A percentile compares a stretch with the other conserved stretches of the same genome.
Conservation (phyloP, 768 basidiomycete genomes). For the Agrocybe chaxingu region DNA sequence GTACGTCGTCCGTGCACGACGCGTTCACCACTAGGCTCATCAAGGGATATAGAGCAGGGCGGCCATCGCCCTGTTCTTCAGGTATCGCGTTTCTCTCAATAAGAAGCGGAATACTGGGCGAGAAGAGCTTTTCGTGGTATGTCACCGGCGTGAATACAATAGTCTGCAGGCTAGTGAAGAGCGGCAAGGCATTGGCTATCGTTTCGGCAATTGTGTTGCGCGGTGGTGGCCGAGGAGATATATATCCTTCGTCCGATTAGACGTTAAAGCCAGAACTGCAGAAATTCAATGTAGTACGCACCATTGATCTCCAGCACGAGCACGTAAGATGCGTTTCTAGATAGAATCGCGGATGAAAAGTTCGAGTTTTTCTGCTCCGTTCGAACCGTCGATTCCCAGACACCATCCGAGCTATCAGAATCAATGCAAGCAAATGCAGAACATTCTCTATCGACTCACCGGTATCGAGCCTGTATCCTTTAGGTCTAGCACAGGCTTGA, state of each 20-base stretch:
- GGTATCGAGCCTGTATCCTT: conserved; percentile 29
- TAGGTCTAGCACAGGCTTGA: conserved; percentile 29
- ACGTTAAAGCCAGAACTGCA: background rate
- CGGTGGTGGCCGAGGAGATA: conserved; percentile 26
- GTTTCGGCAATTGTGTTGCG: conserved; percentile 25
- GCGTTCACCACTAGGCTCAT: conserved; percentile 30
- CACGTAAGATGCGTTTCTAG: conserved; percentile 39
- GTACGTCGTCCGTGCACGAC: conserved; percentile 30
- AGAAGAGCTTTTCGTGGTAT: conserved; percentile 31
- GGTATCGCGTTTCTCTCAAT: conserved; percentile 8
- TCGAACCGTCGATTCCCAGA: background rate
- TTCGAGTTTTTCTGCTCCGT: conserved; percentile 28
- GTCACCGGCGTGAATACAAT: conserved; percentile 31
- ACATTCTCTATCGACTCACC: conserved; percentile 22
- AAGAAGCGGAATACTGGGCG: conserved; percentile 18
- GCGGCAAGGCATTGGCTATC: conserved; percentile 24
- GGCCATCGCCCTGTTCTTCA: no score
- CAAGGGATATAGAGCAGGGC: conserved; percentile 12
- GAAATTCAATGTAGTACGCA: conserved; percentile 19
- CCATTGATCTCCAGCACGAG: conserved; percentile 42
- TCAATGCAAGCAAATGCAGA: background rate
- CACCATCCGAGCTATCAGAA: no score
- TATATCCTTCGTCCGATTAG: conserved; percentile 14
- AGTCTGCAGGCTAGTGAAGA: conserved; percentile 30
- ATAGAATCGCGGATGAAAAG: conserved; percentile 36